phyloP scores from a whole-genome alignment of 2,329 filamentous ascomycete genomes.

The Venturia carpophila region DNA sequence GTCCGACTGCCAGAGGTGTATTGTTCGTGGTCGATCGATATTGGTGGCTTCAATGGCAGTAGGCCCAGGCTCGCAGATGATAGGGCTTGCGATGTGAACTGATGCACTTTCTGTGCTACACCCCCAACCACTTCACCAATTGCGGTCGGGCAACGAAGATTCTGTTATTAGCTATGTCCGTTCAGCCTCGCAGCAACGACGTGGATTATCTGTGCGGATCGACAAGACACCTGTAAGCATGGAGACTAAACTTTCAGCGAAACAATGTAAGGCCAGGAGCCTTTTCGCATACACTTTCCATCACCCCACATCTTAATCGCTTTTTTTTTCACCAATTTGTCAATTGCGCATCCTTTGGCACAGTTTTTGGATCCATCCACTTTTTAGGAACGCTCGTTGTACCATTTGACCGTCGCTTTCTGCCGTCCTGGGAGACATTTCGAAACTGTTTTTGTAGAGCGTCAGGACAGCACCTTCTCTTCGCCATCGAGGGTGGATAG shows the following conservation, averaged over 20 bases:
- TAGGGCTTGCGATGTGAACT: neutral
- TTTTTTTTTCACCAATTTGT: neutral
- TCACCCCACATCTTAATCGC: neutral
- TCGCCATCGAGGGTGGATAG: neutral
- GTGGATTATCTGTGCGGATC: neutral
- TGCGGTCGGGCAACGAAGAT: neutral
- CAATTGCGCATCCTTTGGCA: neutral
- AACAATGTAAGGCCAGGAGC: neutral
- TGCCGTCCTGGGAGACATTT: neutral
- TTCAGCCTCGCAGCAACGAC: neutral
- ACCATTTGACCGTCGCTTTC: too few species aligned
- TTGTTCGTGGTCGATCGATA: neutral
- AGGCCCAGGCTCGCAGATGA: neutral
- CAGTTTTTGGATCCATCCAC: neutral
- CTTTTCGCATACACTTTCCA: neutral
- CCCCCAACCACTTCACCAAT: neutral
- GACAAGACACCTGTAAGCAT: neutral
- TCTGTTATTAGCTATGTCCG: neutral
- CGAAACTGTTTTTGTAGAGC: neutral
- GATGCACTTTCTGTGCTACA: constrained; percentile 2
- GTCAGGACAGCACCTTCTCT: neutral
- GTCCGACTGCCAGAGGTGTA: neutral
- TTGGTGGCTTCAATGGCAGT: neutral
- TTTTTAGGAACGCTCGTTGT: neutral
- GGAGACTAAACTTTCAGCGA: neutral